Base-by-base conservation (phyloP, 257 asterid species). In the Rubia yunnanensis region DNA sequence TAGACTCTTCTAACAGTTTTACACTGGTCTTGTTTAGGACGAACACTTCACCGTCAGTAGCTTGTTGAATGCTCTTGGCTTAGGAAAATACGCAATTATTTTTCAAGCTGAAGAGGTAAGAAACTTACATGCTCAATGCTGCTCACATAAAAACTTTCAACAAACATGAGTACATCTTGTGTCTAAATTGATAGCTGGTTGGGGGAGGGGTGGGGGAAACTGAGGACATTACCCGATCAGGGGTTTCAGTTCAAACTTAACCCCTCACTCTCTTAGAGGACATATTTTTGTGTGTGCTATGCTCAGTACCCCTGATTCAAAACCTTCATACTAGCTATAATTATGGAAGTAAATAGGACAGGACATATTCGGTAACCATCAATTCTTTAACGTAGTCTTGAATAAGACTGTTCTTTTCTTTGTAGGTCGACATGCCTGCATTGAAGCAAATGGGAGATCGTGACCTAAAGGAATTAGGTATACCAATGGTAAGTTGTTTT, bases 101-200 rank as follows among this genome's bases (percentile, higher is more conserved):
- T 88, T 85, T 71, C 84, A 82, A 77, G 96, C 94, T 61, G 94
- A 88, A 82, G 96, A 86, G 91, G 91, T 86, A 72, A 36, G 79
- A 24, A 68, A 38, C 20, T 35, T 61, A 15, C 36, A 65, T 39
- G 15, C 34, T 52, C 34, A 11, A 53, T 52, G 49, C 56, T 53
- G 36, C 32, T 60, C 15, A 7, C 3, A 20, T 31, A 15, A 14
- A 44, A 44, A 44, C 50, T 60, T 34, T 7, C 17, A 8, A 3
- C 63, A 30, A 58, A 20, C 34, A 13, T 58, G 39, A 31, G 11
- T 58, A 26, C 17, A 15, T 18, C 15, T 58, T 35, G 27, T 58
- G 64, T 15, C 18, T 31, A 32, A 59, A 15, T 18, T 50, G 27
- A 50, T 50, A 50, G 57, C 52, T 44, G 20, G 48, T 39, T 44